phyloP scores from a whole-genome alignment of 73 alveolate genomes.

The Uronychia binucleata region DNA sequence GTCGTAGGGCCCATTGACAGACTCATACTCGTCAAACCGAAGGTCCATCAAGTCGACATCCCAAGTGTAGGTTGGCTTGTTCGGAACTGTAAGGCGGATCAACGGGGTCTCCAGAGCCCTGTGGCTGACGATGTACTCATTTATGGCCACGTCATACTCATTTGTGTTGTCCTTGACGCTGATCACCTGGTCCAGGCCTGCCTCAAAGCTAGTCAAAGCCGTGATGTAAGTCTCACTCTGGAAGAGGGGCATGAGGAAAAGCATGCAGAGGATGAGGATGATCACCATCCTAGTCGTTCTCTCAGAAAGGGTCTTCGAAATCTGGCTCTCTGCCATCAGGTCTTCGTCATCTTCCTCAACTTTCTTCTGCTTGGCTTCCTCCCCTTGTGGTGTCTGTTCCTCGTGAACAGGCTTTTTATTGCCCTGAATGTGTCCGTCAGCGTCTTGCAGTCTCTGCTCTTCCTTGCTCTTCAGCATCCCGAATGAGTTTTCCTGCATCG shows the following conservation, averaged over 20 bases:
- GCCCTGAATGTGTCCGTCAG: neutral
- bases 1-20: neutral
- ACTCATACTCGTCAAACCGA: neutral
- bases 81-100: neutral
- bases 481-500: neutral
- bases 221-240: neutral
- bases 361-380: neutral
- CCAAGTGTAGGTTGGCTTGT: neutral
- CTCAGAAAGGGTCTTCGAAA: constrained; percentile 35
- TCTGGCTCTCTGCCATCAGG: constrained; percentile 31
- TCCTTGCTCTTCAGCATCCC: neutral
- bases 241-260: constrained; percentile 33
- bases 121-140: neutral
- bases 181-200: neutral
- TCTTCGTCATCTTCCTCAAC: constrained; percentile 13
- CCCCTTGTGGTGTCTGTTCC: neutral
- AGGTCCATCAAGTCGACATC: neutral
- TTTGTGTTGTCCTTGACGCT: too few relatives aligned
- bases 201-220: neutral
- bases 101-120: neutral
- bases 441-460: neutral
- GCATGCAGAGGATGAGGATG: constrained; percentile 33
- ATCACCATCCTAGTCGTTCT: constrained; percentile 44
- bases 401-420: neutral
- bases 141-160: neutral